A percentile compares a stretch with the other conserved stretches of the same genome.
Evolutionary conservation across 768 basidiomycete species (phyloP).

Genomic region (Kondoa subrosea): DNA sequence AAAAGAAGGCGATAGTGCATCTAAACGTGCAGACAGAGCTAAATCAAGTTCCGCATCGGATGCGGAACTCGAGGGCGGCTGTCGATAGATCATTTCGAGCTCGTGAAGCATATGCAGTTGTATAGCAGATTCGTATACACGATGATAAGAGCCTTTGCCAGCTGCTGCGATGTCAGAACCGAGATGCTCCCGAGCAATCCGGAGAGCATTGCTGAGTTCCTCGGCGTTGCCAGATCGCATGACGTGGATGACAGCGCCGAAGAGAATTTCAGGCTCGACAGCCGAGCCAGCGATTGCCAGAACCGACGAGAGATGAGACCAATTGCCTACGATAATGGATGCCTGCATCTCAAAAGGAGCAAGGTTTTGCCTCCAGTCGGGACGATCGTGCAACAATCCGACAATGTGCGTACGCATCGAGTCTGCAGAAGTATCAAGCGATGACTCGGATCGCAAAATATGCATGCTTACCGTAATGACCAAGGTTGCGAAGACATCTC

Average conservation of each 20-base stretch:
- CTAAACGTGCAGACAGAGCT: slow-evolving; percentile 49
- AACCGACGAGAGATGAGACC: slow-evolving; percentile 58
- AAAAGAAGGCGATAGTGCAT: slow-evolving; percentile 69
- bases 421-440: slow-evolving; percentile 39
- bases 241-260: slow-evolving; percentile 63
- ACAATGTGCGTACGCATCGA: slow-evolving; percentile 84
- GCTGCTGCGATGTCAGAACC: slow-evolving; percentile 69
- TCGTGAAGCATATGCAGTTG: slow-evolving; percentile 76
- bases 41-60: slow-evolving; percentile 14
- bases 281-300: slow-evolving; percentile 29
- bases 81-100: slow-evolving; percentile 42
- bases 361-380: slow-evolving; percentile 61
- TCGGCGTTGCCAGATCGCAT: slow-evolving; percentile 45
- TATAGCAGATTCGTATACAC: slow-evolving; percentile 70
- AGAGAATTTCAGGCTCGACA: slow-evolving; percentile 46
- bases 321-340: slow-evolving; percentile 89
- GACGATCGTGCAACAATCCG: slow-evolving; percentile 65
- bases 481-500: slow-evolving; percentile 78
- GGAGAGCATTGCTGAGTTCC: slow-evolving; percentile 41
- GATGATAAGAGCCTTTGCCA: slow-evolving; percentile 60
- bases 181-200: slow-evolving; percentile 51
- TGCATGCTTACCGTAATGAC: slow-evolving; percentile 68
- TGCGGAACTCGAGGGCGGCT: not conserved
- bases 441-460: not conserved
- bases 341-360: slow-evolving; percentile 79